These are phyloP conservation scores for Solanum commersonii DNA, from an alignment of 257 asterid species.

Conservation along the genomic window DNA sequence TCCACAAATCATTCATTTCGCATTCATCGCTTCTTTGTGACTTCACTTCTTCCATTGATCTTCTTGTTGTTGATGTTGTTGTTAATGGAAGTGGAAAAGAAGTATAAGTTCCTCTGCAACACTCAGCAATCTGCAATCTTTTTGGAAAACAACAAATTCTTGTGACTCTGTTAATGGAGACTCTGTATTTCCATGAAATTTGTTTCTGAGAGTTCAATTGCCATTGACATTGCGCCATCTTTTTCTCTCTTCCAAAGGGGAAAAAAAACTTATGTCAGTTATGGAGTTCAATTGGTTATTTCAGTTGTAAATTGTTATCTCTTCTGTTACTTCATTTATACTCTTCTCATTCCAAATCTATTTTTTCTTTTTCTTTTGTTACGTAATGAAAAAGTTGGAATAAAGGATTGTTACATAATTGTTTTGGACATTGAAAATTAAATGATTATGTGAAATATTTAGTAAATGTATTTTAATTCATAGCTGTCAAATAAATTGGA, in stretches of 20 bases:
- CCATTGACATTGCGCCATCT: background rate
- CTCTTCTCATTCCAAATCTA: background rate
- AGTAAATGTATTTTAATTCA: too few species aligned
- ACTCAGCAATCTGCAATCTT: background rate
- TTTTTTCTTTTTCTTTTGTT: too few species aligned
- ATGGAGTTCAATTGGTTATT: background rate
- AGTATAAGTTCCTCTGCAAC: background rate
- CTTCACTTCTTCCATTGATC: background rate
- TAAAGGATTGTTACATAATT: background rate
- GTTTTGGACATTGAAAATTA: background rate
- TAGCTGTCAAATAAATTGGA: too few species aligned
- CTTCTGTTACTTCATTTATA: too few species aligned
- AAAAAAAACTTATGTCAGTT: background rate
- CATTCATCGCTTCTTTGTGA: background rate
- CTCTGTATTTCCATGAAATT: too few species aligned
- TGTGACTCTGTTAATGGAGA: background rate
- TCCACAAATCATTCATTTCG: background rate
- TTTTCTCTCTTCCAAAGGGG: background rate
- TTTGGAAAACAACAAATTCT: background rate
- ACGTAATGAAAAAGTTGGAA: background rate
- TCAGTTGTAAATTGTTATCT: background rate
- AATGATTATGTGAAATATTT: too few species aligned
- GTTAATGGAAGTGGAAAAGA: background rate
- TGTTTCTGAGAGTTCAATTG: background rate
- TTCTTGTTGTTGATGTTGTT: too few species aligned